phyloP scores from a whole-genome alignment of 805 yeast genomes.

The Nakazawaea populi region DNA sequence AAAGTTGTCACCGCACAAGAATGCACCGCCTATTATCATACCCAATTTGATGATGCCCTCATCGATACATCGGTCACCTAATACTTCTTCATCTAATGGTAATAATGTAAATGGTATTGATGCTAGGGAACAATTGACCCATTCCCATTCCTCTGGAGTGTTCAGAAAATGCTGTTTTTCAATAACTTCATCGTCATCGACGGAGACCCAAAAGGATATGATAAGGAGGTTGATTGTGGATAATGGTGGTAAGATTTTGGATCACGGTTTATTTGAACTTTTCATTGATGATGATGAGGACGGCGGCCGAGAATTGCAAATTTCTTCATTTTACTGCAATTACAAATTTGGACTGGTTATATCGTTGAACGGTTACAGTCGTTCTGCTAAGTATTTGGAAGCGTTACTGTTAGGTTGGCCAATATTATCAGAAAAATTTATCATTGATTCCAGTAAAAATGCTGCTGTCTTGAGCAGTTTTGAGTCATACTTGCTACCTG shows the following conservation, averaged over 20 bases:
- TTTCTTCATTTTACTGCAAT: conserved; percentile 11
- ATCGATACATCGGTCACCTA: background rate
- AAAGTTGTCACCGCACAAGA: conserved; percentile 4
- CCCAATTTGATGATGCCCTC: background rate
- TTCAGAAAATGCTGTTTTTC: conserved; percentile 2
- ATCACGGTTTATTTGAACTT: conserved; percentile 28
- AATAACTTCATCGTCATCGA: background rate
- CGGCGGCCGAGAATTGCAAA: conserved; percentile 12
- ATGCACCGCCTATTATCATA: background rate
- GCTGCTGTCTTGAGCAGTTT: conserved; percentile 39
- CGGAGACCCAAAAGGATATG: background rate
- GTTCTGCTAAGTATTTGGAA: conserved; percentile 75
- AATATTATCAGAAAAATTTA: conserved; percentile 51
- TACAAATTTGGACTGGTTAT: conserved; percentile 61
- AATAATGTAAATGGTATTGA: too few species aligned
- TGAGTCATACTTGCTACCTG: conserved; percentile 54
- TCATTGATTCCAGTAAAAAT: conserved; percentile 29
- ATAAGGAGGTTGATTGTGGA: conserved; percentile 1
- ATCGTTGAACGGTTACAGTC: conserved; percentile 40
- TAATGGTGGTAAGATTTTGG: conserved; percentile 28
- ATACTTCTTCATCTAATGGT: too few species aligned
- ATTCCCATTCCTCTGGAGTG: background rate
- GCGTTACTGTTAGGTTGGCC: conserved; percentile 86
- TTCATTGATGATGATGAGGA: conserved; percentile 16
- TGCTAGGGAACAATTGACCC: too few species aligned